Conservation (phyloP, 2,329 filamentous ascomycete genomes). For the Alternaria consortialis region DNA sequence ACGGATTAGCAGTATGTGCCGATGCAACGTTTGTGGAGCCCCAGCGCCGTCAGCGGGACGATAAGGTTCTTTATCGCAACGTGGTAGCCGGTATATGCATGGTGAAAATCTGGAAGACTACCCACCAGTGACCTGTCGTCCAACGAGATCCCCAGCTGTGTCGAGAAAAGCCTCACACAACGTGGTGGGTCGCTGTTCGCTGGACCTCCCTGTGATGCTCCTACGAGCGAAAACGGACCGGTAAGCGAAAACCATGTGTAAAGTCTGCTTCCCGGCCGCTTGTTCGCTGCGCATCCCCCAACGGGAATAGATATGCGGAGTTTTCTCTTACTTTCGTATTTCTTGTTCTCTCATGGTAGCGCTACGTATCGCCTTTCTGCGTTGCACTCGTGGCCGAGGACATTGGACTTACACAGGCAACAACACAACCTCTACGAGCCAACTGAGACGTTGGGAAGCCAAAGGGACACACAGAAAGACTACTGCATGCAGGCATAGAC, state of each 20-base stretch:
- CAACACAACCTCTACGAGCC: neutral
- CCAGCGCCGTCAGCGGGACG: conserved; percentile 28
- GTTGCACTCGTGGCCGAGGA: neutral
- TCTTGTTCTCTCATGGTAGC: neutral
- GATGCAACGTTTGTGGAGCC: conserved; percentile 34
- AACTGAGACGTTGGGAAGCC: neutral
- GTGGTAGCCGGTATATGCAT: conserved; percentile 30
- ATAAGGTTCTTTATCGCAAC: conserved; percentile 36
- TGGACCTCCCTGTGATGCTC: conserved; percentile 10
- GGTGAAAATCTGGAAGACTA: conserved; percentile 26
- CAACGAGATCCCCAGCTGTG: conserved; percentile 13
- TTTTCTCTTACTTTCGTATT: neutral
- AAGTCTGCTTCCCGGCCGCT: neutral
- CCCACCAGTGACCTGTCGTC: conserved; percentile 23
- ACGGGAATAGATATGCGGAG: neutral
- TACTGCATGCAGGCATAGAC: neutral
- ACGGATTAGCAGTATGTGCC: conserved; percentile 24
- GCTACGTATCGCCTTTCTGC: neutral
- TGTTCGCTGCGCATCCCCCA: neutral
- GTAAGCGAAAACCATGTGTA: conserved; percentile 5
- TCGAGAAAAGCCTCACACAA: conserved; percentile 24
- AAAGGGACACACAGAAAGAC: conserved; percentile 3
- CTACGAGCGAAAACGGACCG: neutral
- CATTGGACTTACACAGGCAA: neutral
- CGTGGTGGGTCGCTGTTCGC: conserved; percentile 32